A percentile compares a stretch with the other conserved stretches of the same genome.
Evolutionary conservation across 2,329 filamentous ascomycete species (phyloP).

Genomic region (Penicillium sumatraense): DNA sequence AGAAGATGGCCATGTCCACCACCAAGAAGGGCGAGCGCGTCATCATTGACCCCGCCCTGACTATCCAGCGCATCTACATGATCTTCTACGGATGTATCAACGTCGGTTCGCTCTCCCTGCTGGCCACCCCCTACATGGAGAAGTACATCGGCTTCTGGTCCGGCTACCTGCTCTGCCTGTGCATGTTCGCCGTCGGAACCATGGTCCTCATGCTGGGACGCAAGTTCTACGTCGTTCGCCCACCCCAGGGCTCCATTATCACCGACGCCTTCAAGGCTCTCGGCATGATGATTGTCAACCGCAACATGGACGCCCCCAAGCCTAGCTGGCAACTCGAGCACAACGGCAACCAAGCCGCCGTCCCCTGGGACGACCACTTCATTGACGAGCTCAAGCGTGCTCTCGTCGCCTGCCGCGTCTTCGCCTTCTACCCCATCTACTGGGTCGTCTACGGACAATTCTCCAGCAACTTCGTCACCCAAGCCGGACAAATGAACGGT

Average conservation of each 20-base stretch:
- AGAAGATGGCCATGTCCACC: slow-evolving; percentile 55
- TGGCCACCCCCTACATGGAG: slow-evolving; percentile 72
- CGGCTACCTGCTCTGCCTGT: slow-evolving; percentile 65
- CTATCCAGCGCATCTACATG: slow-evolving; percentile 72
- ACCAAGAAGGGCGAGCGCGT: slow-evolving; percentile 58
- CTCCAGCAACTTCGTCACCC: slow-evolving; percentile 69
- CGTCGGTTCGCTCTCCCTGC: slow-evolving; percentile 69
- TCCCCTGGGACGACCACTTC: slow-evolving; percentile 71
- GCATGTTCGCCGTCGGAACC: slow-evolving; percentile 67
- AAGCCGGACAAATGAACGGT: slow-evolving; percentile 65
- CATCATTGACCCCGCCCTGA: slow-evolving; percentile 69
- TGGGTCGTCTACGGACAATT: slow-evolving; percentile 73
- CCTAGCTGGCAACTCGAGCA: slow-evolving; percentile 65
- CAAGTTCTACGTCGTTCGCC: slow-evolving; percentile 52
- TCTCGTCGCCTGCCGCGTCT: slow-evolving; percentile 70
- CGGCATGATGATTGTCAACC: slow-evolving; percentile 57
- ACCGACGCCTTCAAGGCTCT: slow-evolving; percentile 68
- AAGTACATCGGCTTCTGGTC: slow-evolving; percentile 68
- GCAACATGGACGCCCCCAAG: slow-evolving; percentile 67
- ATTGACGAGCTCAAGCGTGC: slow-evolving; percentile 73
- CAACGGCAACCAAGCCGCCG: slow-evolving; percentile 42
- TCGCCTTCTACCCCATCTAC: slow-evolving; percentile 71
- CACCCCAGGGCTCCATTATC: slow-evolving; percentile 67
- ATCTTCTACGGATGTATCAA: slow-evolving; percentile 78
- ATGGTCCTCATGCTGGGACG: slow-evolving; percentile 56